Conservation (phyloP, 495 filamentous ascomycete species). For the Trichoderma virens region DNA sequence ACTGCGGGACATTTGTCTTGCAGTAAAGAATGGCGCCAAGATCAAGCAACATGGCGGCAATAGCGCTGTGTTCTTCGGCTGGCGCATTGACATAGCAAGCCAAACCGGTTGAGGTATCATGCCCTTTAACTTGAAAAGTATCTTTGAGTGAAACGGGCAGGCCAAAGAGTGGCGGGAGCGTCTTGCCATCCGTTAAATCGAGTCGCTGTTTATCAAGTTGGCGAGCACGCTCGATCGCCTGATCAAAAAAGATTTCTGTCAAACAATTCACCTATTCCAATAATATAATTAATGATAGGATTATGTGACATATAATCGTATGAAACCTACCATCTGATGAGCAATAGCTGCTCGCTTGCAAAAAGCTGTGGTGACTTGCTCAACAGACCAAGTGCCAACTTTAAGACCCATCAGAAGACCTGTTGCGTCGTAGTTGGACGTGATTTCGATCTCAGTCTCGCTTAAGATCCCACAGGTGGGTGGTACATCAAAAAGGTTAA, state of each 20-base stretch:
- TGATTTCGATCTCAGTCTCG: constrained; percentile 41
- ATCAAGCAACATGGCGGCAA: constrained; percentile 33
- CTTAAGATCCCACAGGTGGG: constrained; percentile 12
- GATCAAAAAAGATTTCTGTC: constrained; percentile 57
- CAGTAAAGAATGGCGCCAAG: constrained; percentile 44
- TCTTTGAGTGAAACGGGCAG: constrained; percentile 62
- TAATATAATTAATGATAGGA: too few species aligned
- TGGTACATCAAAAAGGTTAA: not conserved
- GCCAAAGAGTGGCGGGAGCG: constrained; percentile 50
- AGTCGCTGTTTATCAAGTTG: constrained; percentile 42
- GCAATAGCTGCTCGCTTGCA: constrained; percentile 35
- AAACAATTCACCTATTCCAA: constrained; percentile 32
- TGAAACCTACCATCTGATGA: constrained; percentile 28
- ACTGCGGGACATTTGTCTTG: constrained; percentile 51
- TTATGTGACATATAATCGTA: too few species aligned
- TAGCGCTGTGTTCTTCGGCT: constrained; percentile 21
- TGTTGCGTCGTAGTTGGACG: constrained; percentile 40
- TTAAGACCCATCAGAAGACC: constrained; percentile 32
- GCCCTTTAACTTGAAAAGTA: constrained; percentile 51
- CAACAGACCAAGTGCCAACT: constrained; percentile 26
- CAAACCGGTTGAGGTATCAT: constrained; percentile 55
- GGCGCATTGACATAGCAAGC: constrained; percentile 46
- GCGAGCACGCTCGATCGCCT: constrained; percentile 48
- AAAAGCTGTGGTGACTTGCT: constrained; percentile 42
- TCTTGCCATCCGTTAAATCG: constrained; percentile 38